phyloP scores from a whole-genome alignment of 768 basidiomycete genomes.

The Psilocybe cubensis region DNA sequence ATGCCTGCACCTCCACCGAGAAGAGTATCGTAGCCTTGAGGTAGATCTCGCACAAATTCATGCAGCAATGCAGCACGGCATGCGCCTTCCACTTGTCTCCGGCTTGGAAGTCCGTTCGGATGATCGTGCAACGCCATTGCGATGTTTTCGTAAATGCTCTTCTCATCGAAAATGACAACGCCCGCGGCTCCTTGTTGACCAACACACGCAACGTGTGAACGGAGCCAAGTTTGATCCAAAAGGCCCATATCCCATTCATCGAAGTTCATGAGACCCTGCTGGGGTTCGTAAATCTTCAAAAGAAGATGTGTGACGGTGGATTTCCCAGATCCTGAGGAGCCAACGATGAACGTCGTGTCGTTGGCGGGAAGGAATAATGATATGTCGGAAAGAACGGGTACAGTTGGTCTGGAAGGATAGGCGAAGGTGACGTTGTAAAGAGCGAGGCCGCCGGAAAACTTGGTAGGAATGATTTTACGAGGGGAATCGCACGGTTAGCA shows the following conservation, averaged over 20 bases:
- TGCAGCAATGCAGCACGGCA: slow-evolving; percentile 87
- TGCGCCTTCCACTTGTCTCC: slow-evolving; percentile 77
- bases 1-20: slow-evolving; percentile 60
- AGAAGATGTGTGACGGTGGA: slow-evolving; percentile 86
- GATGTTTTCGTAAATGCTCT: slow-evolving; percentile 79
- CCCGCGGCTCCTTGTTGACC: slow-evolving; percentile 73
- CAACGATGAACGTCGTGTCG: slow-evolving; percentile 91
- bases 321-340: slow-evolving; percentile 91
- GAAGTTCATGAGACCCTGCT: slow-evolving; percentile 65
- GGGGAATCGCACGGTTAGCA: too few relatives aligned
- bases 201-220: slow-evolving; percentile 73
- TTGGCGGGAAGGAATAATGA: slow-evolving; percentile 72
- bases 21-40: slow-evolving; percentile 84
- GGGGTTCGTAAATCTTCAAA: slow-evolving; percentile 75
- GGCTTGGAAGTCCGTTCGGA: slow-evolving; percentile 59
- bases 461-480: slow-evolving; percentile 65
- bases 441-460: slow-evolving; percentile 75
- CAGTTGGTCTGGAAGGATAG: slow-evolving; percentile 80
- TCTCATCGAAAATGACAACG: slow-evolving; percentile 66
- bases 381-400: slow-evolving; percentile 65
- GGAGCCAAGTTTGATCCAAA: slow-evolving; percentile 71
- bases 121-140: slow-evolving; percentile 57
- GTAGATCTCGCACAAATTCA: slow-evolving; percentile 84
- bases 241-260: slow-evolving; percentile 83
- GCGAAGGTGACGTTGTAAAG: slow-evolving; percentile 78